Base-by-base conservation (phyloP, 2,329 filamentous ascomycete genomes). In the Penicillium sp. region DNA sequence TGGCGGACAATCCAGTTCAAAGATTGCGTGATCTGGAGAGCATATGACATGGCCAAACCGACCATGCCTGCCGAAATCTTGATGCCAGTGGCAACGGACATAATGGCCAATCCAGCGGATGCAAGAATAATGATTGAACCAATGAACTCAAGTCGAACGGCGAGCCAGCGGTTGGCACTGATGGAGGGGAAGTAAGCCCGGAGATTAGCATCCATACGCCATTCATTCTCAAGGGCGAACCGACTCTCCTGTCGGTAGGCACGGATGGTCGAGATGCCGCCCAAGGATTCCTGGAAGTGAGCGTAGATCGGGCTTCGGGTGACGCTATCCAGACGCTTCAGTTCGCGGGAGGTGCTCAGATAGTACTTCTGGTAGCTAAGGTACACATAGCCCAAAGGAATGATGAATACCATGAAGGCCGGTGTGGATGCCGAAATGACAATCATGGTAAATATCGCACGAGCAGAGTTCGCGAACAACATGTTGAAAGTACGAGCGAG, bases 1-100 rank as follows among this genome's bases (percentile, higher is more conserved):
- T 99, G 94, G 56, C 95, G 87, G 49, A 99, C 94, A 69, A 99
- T 97, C 94, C 94, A 99, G 79, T 97, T 99, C 68, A 99, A 83
- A 35, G 92, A 96, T 64, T 93, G 90, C 1, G 94, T 99, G 69
- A 99, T 97, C 77, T 97, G 91, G 61, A 99, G 83, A 37, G 92
- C 94, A 76, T 97, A 97, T 44, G 93, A 96, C 91, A 99, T 96
- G 61, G 90, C 86, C 68, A 99, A 80, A 79, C 95, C 95, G 50
- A 97, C 92, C 75, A 86, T 80, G 56, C 94, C 94, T 8, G 86
- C 78, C 22, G 82, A 84, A 37, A 95, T 75, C 0, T 73, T 74
- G 66, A 80, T 87, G 54, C 87, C 82, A 62, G 77, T 86, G 26
- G 88, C 82, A 49, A 97, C 90, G 5, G 91, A 87, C 62, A 93